Percentiles rank a stretch among this genome's conserved stretches.
These are phyloP conservation scores for Tolypocladium cylindrosporum DNA, from an alignment of 2,329 filamentous ascomycete species.

Conservation along the genomic window DNA sequence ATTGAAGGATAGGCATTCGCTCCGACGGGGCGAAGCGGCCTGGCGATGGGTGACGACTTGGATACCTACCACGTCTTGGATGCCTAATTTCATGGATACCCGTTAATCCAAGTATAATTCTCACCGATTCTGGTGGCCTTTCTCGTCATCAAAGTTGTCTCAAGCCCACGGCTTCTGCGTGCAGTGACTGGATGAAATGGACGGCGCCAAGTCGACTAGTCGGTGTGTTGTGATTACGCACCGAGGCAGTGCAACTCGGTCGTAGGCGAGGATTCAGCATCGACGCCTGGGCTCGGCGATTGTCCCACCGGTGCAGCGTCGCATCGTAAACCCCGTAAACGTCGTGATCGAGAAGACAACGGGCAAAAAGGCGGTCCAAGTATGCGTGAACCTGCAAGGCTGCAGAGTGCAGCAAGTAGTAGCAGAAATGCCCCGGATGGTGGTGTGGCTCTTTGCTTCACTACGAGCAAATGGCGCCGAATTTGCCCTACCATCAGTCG, in stretches of 20 bases:
- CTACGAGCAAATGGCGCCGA: not conserved
- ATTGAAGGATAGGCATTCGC: not conserved
- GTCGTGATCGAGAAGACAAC: not conserved
- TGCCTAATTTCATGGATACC: slow-evolving; percentile 3
- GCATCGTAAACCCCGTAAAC: not conserved
- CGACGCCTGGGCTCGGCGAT: not conserved
- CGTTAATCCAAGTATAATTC: not conserved
- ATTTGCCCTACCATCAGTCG: not conserved
- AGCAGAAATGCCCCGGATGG: not conserved
- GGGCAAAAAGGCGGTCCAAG: not conserved
- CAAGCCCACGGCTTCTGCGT: not conserved
- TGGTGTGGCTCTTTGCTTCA: not conserved
- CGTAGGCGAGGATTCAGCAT: not conserved
- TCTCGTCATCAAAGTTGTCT: not conserved
- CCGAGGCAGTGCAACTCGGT: not conserved
- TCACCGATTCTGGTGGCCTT: not conserved
- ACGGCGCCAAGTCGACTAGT: not conserved
- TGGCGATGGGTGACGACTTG: not conserved
- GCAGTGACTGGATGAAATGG: not conserved
- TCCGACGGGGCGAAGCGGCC: not conserved
- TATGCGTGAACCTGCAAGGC: not conserved
- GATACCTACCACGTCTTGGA: not conserved
- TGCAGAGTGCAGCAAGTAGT: not conserved
- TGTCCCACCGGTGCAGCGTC: not conserved
- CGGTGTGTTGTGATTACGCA: not conserved